Evolutionary conservation across 1,284 basidiomycete genomes (phyloP).

Genomic region (Ustilago lituana): DNA sequence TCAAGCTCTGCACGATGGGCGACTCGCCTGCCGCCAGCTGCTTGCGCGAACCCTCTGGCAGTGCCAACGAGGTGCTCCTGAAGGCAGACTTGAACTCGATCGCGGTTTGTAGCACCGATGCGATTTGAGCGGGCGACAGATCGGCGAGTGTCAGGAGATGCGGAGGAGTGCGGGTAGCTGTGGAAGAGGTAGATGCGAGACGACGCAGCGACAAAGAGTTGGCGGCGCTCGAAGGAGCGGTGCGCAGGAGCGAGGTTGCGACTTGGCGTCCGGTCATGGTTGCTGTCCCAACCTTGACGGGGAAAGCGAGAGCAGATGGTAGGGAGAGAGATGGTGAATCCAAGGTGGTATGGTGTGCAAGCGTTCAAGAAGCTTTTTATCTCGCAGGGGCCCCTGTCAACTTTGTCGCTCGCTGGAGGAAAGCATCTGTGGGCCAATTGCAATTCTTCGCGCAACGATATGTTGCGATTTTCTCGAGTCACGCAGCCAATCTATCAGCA

Average conservation of each 20-base stretch:
- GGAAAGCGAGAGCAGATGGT: too few relatives aligned
- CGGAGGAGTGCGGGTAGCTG: conserved; percentile 21
- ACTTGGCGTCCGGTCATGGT: conserved; percentile 31
- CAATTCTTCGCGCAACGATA: conserved; percentile 1
- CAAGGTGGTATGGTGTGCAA: too few relatives aligned
- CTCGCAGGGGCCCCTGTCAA: too few relatives aligned
- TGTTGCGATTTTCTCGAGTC: conserved; percentile 3
- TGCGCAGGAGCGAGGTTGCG: conserved; percentile 14
- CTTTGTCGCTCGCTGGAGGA: too few relatives aligned
- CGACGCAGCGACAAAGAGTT: conserved; percentile 13
- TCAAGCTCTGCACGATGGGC: conserved; percentile 72
- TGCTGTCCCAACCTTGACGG: too few relatives aligned
- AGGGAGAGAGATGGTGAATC: too few relatives aligned
- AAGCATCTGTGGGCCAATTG: background rate
- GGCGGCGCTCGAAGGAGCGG: background rate
- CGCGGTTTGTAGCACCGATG: conserved; percentile 74
- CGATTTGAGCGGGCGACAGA: conserved; percentile 77
- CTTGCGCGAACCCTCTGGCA: conserved; percentile 31
- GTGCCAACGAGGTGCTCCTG: conserved; percentile 71
- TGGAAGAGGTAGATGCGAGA: conserved; percentile 27
- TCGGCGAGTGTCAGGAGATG: conserved; percentile 83
- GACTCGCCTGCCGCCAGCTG: conserved; percentile 32
- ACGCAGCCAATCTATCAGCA: background rate
- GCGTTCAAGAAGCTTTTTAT: too few relatives aligned
- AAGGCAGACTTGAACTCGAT: conserved; percentile 73